phyloP scores from a whole-genome alignment of 768 basidiomycete genomes.

The Lenzites betulinus region DNA sequence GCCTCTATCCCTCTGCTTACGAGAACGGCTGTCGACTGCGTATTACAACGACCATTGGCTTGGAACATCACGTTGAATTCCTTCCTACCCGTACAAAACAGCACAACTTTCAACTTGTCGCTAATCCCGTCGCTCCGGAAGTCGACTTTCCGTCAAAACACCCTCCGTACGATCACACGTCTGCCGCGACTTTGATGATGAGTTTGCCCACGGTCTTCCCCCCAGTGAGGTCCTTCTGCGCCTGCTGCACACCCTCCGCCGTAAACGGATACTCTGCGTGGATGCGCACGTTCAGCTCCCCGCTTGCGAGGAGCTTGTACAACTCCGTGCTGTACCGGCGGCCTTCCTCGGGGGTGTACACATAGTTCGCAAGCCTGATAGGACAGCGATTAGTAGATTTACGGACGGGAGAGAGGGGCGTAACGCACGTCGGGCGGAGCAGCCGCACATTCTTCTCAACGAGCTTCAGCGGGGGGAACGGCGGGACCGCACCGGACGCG shows the following conservation, averaged over 20 bases:
- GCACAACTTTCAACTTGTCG: too few relatives aligned
- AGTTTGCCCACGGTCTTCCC: conserved; percentile 88
- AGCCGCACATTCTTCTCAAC: conserved; percentile 81
- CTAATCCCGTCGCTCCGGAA: too few relatives aligned
- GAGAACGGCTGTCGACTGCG: too few relatives aligned
- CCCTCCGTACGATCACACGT: background rate
- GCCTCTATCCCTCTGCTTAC: too few relatives aligned
- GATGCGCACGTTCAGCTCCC: conserved; percentile 66
- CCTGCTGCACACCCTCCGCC: conserved; percentile 70
- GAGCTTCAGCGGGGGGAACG: conserved; percentile 74
- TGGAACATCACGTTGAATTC: too few relatives aligned
- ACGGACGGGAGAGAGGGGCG: background rate
- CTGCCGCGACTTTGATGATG: conserved; percentile 63
- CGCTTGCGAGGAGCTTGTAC: conserved; percentile 60
- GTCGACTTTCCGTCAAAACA: too few relatives aligned
- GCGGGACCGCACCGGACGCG: conserved; percentile 81
- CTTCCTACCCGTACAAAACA: too few relatives aligned
- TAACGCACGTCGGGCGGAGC: conserved; percentile 68
- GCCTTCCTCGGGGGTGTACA: conserved; percentile 73
- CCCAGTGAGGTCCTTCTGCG: conserved; percentile 72
- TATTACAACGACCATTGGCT: too few relatives aligned
- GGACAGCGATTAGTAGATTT: background rate
- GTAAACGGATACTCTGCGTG: conserved; percentile 85
- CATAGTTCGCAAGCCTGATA: conserved; percentile 69
- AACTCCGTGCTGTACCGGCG: conserved; percentile 64